Evolutionary conservation across 1,284 basidiomycete genomes (phyloP), one percentile per base, ranked within the genome.

Genomic region (Albatrellus sp.): DNA sequence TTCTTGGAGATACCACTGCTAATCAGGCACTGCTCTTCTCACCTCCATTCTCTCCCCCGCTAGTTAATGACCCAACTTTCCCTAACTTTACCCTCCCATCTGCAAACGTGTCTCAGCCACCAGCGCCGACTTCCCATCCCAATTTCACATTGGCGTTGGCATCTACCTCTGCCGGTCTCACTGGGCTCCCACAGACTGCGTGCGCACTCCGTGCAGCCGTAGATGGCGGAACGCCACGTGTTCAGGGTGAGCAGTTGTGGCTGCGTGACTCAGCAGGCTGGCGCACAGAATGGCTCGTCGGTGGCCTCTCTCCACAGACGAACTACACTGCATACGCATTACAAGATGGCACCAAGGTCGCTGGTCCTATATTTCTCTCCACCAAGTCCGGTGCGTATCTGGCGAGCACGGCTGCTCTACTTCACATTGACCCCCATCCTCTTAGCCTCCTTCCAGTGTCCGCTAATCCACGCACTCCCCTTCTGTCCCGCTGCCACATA

Each of bases 51-150:
- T 60, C 65, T 14, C 53, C 59, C 4, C 52, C 55, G 11, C 53
- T 44, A 28, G 36, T 57, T 2, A 43, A 51, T 1, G 57, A 66
- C 42, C 83, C 83, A 0, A 62, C 62, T 10, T 92, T 76, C 55
- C 89, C 89, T 7, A 90, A 90, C 55, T 92, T 89, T 59, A 84
- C 82, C 1, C 71, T 92, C 0, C 78, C 82, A 1, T 52, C 65
- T 0, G 75, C 79, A 0, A 75, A 80, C 52, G 54, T 73, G 11
- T 61, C 72, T 0, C 53, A 67, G n/a, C 71, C 75, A 0, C 42
- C 61, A 1, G 66, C 70, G 1, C 54, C 69, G 0, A 52, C 59
- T 1, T 43, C 51, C 5, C 49, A 65, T 0, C 65, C 68, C 1
- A 75, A 81, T 53, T 68, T 70, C 47, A 73, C 77, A 2, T 60